Evolutionary conservation across 768 basidiomycete genomes (phyloP), one percentile per base, ranked within the genome.

Genomic region (Vararia minispora): DNA sequence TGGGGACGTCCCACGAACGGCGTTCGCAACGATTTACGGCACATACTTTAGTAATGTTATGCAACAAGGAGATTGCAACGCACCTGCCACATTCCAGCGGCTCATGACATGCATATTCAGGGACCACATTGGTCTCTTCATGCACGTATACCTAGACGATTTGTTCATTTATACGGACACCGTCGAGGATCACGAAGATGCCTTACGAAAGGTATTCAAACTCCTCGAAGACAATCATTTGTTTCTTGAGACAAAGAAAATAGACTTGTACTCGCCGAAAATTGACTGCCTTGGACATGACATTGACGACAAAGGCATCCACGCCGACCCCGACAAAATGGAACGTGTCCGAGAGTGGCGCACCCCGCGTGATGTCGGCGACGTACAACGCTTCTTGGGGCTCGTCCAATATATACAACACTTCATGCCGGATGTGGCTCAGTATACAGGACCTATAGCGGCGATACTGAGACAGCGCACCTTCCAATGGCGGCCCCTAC

Each of bases 1-100:
- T 0, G 53, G 57, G 0, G 44, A 59, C 23, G 54, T 59, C 1
- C 26, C 21, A 1, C 41, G 45, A 0, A 58, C 59, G 0, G 40
- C 57, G 1, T 56, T 64, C 32, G 46, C 58, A 0, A 68, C 59
- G 1, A 60, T 60, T n/a, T 58, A 64, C 49, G 35, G 35, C 24
- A 51, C 45, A 1, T 64, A 60, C 41, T 23, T 62, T 1, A 66
- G 64, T 17, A 40, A 49, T 3, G 60, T 63, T 2, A 61, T 66
- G 58, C 70, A 64, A 39, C 60, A 63, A 29, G 66, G 65, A 0
- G 60, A 72, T 36, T 65, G 63, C 32, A 71, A 72, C 43, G 60
- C 62, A 0, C 66, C 63, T 0, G 52, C 64, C 0, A 73, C 67
- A 0, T 73, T 68, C 37, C 70, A 73, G 37, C 27, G 57, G 0